phyloP scores from a whole-genome alignment of 2,329 filamentous ascomycete genomes.

The Nakataea oryzae region DNA sequence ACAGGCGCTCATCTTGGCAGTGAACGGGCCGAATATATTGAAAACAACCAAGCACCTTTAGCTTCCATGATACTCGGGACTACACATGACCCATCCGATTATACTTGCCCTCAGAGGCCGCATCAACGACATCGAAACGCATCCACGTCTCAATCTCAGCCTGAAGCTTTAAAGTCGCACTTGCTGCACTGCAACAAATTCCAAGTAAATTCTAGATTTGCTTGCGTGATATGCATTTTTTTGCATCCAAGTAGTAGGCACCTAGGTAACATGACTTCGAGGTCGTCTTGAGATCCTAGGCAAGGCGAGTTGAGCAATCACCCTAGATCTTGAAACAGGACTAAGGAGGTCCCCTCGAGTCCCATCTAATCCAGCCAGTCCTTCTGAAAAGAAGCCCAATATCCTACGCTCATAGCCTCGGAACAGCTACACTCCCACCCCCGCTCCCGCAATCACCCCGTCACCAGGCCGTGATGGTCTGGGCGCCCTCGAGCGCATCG shows the following conservation, averaged over 20 bases:
- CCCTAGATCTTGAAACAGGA: not conserved
- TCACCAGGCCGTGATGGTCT: constrained; percentile 36
- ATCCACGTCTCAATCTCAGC: not conserved
- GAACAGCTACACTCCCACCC: not conserved
- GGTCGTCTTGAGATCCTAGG: not conserved
- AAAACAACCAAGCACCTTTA: no score
- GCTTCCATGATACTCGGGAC: no score
- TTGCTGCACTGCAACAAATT: fast-evolving
- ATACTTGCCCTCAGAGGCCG: no score
- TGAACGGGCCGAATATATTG: no score
- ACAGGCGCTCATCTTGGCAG: no score
- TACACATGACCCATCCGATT: no score
- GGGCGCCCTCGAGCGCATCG: constrained; percentile 52
- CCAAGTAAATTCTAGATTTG: not conserved
- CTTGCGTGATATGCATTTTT: not conserved
- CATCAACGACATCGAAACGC: not conserved
- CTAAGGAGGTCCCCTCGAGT: no score
- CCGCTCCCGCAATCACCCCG: not conserved
- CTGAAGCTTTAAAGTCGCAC: not conserved
- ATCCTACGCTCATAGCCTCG: not conserved
- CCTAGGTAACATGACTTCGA: not conserved
- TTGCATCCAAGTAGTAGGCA: not conserved
- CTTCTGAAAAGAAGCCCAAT: no score
- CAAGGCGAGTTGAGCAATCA: not conserved
- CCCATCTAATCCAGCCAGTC: no score